phyloP scores from a whole-genome alignment of 139 green algal species.

The Chlorella sorokiniana region DNA sequence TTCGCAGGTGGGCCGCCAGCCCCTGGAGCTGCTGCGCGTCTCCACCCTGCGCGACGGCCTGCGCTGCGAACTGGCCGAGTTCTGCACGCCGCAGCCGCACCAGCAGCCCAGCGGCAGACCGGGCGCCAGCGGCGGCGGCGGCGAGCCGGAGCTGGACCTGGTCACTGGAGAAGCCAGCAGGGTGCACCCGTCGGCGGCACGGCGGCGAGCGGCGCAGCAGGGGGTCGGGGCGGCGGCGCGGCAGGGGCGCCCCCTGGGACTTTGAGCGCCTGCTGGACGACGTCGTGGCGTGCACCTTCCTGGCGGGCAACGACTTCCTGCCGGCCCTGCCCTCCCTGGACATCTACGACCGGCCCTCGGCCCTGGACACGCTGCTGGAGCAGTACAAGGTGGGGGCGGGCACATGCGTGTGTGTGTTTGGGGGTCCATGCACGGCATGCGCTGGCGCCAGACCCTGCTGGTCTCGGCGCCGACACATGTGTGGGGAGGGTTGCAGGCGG shows the following conservation, averaged over 20 bases:
- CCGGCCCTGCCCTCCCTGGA: slow-evolving; percentile 88
- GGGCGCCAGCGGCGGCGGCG: background rate
- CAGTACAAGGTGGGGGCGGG: slow-evolving; percentile 57
- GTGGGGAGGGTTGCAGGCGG: background rate
- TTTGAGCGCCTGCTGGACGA: slow-evolving; percentile 89
- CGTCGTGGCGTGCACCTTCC: slow-evolving; percentile 65
- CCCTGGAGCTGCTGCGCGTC: slow-evolving; percentile 64
- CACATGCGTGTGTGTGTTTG: background rate
- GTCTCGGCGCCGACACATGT: too few species aligned
- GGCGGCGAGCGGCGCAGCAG: background rate
- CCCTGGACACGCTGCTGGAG: slow-evolving; percentile 80
- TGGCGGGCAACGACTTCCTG: slow-evolving; percentile 91
- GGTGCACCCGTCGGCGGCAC: slow-evolving; percentile 15
- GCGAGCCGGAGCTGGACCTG: slow-evolving; percentile 2
- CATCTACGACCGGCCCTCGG: slow-evolving; percentile 76
- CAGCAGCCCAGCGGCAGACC: background rate
- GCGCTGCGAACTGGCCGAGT: slow-evolving; percentile 70
- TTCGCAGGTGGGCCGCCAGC: slow-evolving; percentile 50
- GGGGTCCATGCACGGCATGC: background rate
- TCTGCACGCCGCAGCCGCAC: slow-evolving; percentile 10
- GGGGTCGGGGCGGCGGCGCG: background rate
- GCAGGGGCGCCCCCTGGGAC: slow-evolving; percentile 19
- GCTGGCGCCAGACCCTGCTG: too few species aligned
- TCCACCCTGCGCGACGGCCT: slow-evolving; percentile 82
- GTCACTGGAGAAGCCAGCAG: slow-evolving; percentile 2